Base-by-base conservation (phyloP, 495 filamentous ascomycete species). In the Aspergillus wentii region DNA sequence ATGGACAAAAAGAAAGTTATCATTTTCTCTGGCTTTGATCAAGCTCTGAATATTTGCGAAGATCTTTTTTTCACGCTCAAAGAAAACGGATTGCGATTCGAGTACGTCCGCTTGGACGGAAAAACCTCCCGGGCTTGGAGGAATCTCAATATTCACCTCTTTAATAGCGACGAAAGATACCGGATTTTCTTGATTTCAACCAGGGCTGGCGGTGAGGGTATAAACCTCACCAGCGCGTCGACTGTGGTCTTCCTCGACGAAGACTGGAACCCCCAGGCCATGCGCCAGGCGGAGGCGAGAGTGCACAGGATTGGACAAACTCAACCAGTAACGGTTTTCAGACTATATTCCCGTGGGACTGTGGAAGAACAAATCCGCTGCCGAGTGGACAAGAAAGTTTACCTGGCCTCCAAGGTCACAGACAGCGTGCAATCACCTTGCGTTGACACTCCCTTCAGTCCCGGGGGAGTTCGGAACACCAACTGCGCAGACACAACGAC, bases 221-320 rank as follows among this genome's bases (percentile, higher is more conserved):
- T 84, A 26, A 85, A 83, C 42, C 56, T 84, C 0, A 71, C 75
- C 3, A 62, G 71, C 21, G 77, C 80, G 1, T 75, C 69, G 4
- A 74, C 76, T 36, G 76, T 83, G 1, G 62, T 84, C 11, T 79
- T 85, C 46, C 52, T 83, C 3, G 81, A 85, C 27, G 69, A 76
- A 10, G 79, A 84, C 41, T 84, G 77, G 77, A 84, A 84, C 27
- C 81, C 80, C 0, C 79, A 82, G 43, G 62, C 78, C 8, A 78
- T 68, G 37, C 43, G 75, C 3, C 78, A 82, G 43, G 78, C 78
- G 0, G 76, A 80, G 44, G 71, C 77, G 16, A 62, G 78, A 8
- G 76, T 76, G 1, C 75, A 81, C 44, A 58, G 78, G 1, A 78
- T 82, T 25, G 78, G 78, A 0, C 78, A 82, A 49, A 72, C 57